Conservation (phyloP, 2,329 filamentous ascomycete genomes). For the Falciphora oryzae region DNA sequence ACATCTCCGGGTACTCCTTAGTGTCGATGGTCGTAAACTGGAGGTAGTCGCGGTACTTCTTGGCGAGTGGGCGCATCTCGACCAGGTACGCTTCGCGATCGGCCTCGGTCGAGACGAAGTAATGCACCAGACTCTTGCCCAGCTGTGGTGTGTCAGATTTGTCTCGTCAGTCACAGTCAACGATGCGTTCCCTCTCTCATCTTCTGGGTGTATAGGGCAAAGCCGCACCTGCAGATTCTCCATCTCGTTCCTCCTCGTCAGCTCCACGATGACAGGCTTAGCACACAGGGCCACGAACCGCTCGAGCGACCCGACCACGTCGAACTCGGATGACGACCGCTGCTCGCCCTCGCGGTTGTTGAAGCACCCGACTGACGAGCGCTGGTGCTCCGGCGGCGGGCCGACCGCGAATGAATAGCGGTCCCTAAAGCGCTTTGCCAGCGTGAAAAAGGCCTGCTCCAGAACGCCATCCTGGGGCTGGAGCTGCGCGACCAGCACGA, state of each 20-base stretch:
- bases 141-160: slow-evolving; percentile 12
- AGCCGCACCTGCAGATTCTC: slow-evolving; percentile 30
- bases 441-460: slow-evolving; percentile 22
- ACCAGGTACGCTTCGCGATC: slow-evolving; percentile 30
- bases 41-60: slow-evolving; percentile 40
- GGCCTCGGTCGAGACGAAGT: slow-evolving; percentile 24
- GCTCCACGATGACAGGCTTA: slow-evolving; percentile 34
- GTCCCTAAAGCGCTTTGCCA: slow-evolving; percentile 32
- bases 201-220: slow-evolving; percentile 16
- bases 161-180: slow-evolving; percentile 24
- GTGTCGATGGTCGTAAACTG: slow-evolving; percentile 42
- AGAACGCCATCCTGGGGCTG: slow-evolving; percentile 24
- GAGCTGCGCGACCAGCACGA: slow-evolving; percentile 36
- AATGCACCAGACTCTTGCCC: slow-evolving; percentile 26
- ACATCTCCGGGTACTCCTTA: slow-evolving; percentile 39
- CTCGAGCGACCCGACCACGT: slow-evolving; percentile 27
- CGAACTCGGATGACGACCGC: slow-evolving; percentile 26
- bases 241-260: slow-evolving; percentile 39
- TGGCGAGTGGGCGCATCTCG: slow-evolving; percentile 34
- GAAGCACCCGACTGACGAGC: slow-evolving; percentile 28
- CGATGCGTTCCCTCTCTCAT: slow-evolving; percentile 12
- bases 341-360: slow-evolving; percentile 34
- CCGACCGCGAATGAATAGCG: slow-evolving; percentile 35
- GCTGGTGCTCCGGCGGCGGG: slow-evolving; percentile 13
- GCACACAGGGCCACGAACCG: slow-evolving; percentile 33